A percentile compares a stretch with the other conserved stretches of the same genome.
These are phyloP conservation scores for Phylloporus arenicola DNA, from an alignment of 768 basidiomycete species.

Conservation along the genomic window DNA sequence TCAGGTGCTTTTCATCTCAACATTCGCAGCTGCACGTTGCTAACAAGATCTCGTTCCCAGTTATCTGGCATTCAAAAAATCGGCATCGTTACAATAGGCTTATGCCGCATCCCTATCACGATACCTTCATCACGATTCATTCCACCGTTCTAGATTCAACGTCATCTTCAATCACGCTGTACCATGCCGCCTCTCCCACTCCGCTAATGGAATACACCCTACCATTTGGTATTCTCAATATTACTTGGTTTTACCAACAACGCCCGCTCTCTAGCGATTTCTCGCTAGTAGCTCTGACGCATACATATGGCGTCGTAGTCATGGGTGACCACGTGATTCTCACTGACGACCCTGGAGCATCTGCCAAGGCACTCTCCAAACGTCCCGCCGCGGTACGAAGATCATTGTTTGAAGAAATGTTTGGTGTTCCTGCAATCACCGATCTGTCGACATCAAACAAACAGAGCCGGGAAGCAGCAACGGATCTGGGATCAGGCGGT, in stretches of 20 bases:
- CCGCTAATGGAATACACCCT: conserved; percentile 42
- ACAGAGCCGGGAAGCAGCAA: conserved; percentile 10
- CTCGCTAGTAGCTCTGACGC: conserved; percentile 66
- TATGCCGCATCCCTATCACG: conserved; percentile 51
- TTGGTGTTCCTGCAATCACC: conserved; percentile 69
- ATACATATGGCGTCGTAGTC: conserved; percentile 57
- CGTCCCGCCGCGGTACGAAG: conserved; percentile 32
- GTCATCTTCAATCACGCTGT: conserved; percentile 44
- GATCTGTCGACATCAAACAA: conserved; percentile 24
- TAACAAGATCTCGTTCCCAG: conserved; percentile 32
- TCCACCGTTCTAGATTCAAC: conserved; percentile 25
- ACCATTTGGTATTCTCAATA: conserved; percentile 59
- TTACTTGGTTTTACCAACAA: conserved; percentile 36
- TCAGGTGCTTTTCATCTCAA: conserved; percentile 39
- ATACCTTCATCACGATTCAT: conserved; percentile 57
- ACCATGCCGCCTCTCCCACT: conserved; percentile 40
- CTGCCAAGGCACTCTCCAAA: conserved; percentile 35
- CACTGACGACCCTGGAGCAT: conserved; percentile 39
- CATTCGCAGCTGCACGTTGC: not conserved
- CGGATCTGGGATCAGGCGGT: conserved; percentile 11
- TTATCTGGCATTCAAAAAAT: conserved; percentile 51
- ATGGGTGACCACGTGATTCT: conserved; percentile 55
- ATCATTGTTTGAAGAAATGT: conserved; percentile 87
- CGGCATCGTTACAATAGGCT: conserved; percentile 37
- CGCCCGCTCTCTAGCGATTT: conserved; percentile 35